Evolutionary conservation across 192 early-diverging fungal species (phyloP).

Genomic region (Coemansia sp.): DNA sequence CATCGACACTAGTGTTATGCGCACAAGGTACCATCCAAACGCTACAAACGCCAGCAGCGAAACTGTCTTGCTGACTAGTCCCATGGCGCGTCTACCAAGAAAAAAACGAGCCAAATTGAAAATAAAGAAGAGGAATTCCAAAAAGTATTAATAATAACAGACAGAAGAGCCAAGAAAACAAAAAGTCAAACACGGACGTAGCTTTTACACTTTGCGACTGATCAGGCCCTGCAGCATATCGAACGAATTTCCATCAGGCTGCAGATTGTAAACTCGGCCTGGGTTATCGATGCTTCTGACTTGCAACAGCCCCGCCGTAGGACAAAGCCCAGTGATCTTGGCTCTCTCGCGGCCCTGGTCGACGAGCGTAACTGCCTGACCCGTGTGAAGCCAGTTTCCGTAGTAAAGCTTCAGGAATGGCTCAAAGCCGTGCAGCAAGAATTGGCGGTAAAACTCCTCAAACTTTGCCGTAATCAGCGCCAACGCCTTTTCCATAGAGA

Average conservation of each 20-base stretch:
- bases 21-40: slow-evolving; percentile 39
- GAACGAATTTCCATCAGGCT: slow-evolving; percentile 97
- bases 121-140: background rate
- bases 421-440: slow-evolving; percentile 67
- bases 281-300: slow-evolving; percentile 63
- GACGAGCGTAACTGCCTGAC: slow-evolving; percentile 67
- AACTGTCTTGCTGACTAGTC: slow-evolving; percentile 29
- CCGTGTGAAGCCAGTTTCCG: slow-evolving; percentile 82
- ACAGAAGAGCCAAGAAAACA: background rate
- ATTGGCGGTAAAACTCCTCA: slow-evolving; percentile 74
- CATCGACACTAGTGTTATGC: slow-evolving; percentile 20
- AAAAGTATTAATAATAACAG: background rate
- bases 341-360: slow-evolving; percentile 62
- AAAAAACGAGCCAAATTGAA: background rate
- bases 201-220: slow-evolving; percentile 56
- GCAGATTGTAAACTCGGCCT: slow-evolving; percentile 66
- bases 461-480: slow-evolving; percentile 69
- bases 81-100: slow-evolving; percentile 15
- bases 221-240: slow-evolving; percentile 96
- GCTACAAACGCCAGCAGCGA: slow-evolving; percentile 22
- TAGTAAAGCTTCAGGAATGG: slow-evolving; percentile 83
- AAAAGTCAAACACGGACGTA: background rate
- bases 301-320: slow-evolving; percentile 71
- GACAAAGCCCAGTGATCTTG: slow-evolving; percentile 75
- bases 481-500: slow-evolving; percentile 43